phyloP scores from a whole-genome alignment of 1,284 basidiomycete genomes.

The Sutorius eximius region DNA sequence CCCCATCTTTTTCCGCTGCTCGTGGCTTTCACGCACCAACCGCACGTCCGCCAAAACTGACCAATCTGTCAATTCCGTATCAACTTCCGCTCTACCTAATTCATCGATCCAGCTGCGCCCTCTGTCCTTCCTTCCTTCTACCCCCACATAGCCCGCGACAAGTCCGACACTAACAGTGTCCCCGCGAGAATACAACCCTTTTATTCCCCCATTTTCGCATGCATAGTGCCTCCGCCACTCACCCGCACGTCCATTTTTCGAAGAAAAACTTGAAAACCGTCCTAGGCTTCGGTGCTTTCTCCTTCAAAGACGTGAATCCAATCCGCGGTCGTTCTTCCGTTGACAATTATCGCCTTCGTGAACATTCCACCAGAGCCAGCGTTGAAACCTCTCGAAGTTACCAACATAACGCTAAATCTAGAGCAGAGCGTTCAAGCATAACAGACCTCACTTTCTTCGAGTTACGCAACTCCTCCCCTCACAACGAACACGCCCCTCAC shows the following conservation, averaged over 20 bases:
- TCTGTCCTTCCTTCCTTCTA: conserved; percentile 27
- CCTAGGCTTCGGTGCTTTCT: conserved; percentile 38
- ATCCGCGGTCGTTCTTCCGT: conserved; percentile 30
- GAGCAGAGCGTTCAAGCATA: conserved; percentile 34
- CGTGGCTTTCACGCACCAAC: conserved; percentile 38
- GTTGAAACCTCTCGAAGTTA: conserved; percentile 35
- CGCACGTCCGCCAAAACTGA: conserved; percentile 35
- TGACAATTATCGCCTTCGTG: conserved; percentile 28
- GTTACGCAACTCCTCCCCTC: conserved; percentile 31
- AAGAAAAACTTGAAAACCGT: conserved; percentile 45
- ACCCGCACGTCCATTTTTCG: conserved; percentile 36
- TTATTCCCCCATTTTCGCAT: conserved; percentile 34
- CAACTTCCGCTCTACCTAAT: conserved; percentile 35
- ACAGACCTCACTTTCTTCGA: conserved; percentile 41
- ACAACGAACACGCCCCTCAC: conserved; percentile 34
- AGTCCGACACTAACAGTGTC: conserved; percentile 22
- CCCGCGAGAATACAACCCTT: conserved; percentile 23
- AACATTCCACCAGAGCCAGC: conserved; percentile 31
- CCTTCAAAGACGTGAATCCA: conserved; percentile 33
- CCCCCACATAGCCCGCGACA: conserved; percentile 24
- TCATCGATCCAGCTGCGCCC: conserved; percentile 28
- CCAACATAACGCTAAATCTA: conserved; percentile 27
- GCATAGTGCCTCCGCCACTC: conserved; percentile 41
- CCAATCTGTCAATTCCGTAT: conserved; percentile 30
- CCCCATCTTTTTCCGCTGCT: conserved; percentile 34